phyloP scores from a whole-genome alignment of 768 basidiomycete genomes.

The Mycena vulgaris region DNA sequence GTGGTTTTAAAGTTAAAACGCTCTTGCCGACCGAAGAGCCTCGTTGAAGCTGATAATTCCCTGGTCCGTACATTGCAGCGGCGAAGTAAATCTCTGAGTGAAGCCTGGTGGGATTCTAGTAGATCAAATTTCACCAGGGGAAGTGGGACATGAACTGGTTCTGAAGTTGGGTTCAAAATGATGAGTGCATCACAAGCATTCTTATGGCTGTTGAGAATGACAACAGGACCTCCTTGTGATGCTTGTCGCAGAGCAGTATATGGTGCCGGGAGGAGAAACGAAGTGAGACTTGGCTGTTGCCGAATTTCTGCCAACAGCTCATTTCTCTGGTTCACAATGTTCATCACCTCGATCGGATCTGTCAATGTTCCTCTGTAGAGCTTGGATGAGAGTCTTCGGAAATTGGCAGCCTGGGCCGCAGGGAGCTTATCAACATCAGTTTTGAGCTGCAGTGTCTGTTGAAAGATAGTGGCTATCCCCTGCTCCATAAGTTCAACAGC shows the following conservation, averaged over 20 bases:
- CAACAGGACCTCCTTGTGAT: no score
- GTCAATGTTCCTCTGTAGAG: neutral
- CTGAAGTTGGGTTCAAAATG: constrained; percentile 11
- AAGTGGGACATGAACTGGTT: constrained; percentile 26
- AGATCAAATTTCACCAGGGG: neutral
- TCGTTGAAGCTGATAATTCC: neutral
- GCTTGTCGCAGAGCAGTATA: no score
- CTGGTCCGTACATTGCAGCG: neutral
- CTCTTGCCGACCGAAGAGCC: neutral
- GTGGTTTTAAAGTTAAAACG: neutral
- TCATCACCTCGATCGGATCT: no score
- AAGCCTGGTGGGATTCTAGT: neutral
- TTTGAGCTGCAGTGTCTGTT: no score
- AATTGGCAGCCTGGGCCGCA: neutral
- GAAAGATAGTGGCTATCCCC: no score
- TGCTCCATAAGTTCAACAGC: constrained; percentile 7
- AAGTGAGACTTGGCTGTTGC: constrained; percentile 17
- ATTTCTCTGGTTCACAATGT: constrained; percentile 13
- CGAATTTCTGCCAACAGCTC: constrained; percentile 33
- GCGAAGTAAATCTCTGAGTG: constrained; percentile 15
- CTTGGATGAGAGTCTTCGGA: neutral
- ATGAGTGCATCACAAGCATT: constrained; percentile 38
- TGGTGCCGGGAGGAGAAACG: no score
- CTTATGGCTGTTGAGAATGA: constrained; percentile 22
- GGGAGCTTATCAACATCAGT: neutral